Percentiles rank a stretch among this genome's conserved stretches.
These are phyloP conservation scores for Schoenoplectus tabernaemontani DNA, from an alignment of 202 grass and related monocot species.

Conservation along the genomic window DNA sequence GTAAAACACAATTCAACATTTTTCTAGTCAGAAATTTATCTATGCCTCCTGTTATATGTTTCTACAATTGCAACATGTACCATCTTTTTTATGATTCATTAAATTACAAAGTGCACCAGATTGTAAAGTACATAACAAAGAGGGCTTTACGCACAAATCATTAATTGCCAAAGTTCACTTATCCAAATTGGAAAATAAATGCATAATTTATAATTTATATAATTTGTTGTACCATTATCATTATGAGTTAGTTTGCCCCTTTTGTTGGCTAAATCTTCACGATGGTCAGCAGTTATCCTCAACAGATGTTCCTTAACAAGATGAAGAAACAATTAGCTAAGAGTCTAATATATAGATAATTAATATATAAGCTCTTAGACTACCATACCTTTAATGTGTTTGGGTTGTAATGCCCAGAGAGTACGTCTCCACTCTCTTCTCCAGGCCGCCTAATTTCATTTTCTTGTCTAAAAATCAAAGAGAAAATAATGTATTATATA, in stretches of 20 bases:
- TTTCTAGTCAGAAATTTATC: background rate
- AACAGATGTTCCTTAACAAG: slow-evolving; percentile 69
- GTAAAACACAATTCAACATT: background rate
- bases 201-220: background rate
- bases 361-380: slow-evolving; percentile 8
- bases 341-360: slow-evolving; percentile 3
- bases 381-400: slow-evolving; percentile 64
- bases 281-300: slow-evolving; percentile 81
- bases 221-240: slow-evolving; percentile 49
- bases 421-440: slow-evolving; percentile 51
- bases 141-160: background rate
- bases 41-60: background rate
- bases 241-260: slow-evolving; percentile 54
- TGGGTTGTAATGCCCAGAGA: slow-evolving; percentile 51
- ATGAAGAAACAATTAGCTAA: slow-evolving; percentile 19
- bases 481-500: slow-evolving; percentile 9
- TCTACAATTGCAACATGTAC: background rate
- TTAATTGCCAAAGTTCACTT: background rate
- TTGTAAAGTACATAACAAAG: background rate
- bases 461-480: slow-evolving; percentile 48
- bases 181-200: background rate
- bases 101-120: background rate
- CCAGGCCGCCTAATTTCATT: slow-evolving; percentile 19
- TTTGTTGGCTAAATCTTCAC: slow-evolving; percentile 77
- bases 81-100: background rate